Evolutionary conservation across 306 rosid genomes (phyloP), one percentile per base, ranked within the genome.

Genomic region (Dalbergia cochinchinensis): DNA sequence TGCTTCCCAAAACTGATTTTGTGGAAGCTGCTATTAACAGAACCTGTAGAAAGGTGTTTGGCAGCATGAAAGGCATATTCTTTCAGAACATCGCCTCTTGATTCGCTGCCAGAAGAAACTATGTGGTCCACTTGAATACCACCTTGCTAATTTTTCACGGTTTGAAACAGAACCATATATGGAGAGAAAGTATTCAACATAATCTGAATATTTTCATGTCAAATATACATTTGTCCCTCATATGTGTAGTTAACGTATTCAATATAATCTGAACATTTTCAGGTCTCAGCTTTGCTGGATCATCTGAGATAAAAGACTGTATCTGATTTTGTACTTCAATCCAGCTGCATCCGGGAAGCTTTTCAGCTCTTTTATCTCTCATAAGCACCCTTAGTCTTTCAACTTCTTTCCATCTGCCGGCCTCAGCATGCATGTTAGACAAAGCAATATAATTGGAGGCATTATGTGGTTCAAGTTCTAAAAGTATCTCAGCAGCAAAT

Each of bases 291-390:
- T 82, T 87, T 12, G 50, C 57, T 9, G 83, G 83, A 78, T 88
- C 91, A 69, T 89, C 83, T 0, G 91, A 85, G 63, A 89, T 74
- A 88, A 92, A 92, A 78, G 79, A 39, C 47, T 83, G 82, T 71
- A 92, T 78, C 61, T 83, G 91, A 82, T 85, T 82, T 64, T 85
- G 84, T 3, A 83, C 47, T 88, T 92, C 97, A 73, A 90, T 87
- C 97, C 97, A 94, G 71, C 98, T 90, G 76, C 89, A 89, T 60
- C 96, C 93, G 22, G 97, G 92, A 60, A 85, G 89, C 85, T 92
- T 94, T 78, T 71, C 93, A 26, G 83, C 88, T 74, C 64, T 83
- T 67, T 83, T 88, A 50, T 90, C 91, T 47, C 83, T 79, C 88
- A 89, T 89, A 8, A 87, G 76, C 51, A 80, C 86, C 76, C 97